A percentile compares a stretch with the other conserved stretches of the same genome.
These are phyloP conservation scores for Jamesozyma gamospora DNA, from an alignment of 805 yeast species.

Conservation along the genomic window DNA sequence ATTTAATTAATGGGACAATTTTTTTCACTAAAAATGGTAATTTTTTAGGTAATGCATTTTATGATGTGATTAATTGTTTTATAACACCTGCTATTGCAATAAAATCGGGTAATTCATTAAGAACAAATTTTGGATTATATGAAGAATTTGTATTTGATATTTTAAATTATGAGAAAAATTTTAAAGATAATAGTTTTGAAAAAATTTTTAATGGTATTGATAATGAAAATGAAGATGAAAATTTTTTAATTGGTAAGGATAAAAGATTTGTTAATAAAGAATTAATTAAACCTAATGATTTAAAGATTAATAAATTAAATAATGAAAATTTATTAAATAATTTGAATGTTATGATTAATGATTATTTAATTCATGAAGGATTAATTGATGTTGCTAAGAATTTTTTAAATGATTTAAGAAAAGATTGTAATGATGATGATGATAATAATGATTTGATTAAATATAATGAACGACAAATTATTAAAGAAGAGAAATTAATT, in stretches of 20 bases:
- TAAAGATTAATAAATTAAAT: constrained; percentile 16
- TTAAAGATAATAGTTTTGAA: constrained; percentile 32
- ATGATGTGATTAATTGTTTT: constrained; percentile 32
- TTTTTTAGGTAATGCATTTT: constrained; percentile 44
- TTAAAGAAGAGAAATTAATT: constrained; percentile 30
- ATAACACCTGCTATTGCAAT: constrained; percentile 41
- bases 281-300: constrained; percentile 16
- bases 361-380: constrained; percentile 51
- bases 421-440: constrained; percentile 10
- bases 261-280: constrained; percentile 9
- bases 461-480: constrained; percentile 24
- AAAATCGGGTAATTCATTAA: constrained; percentile 28
- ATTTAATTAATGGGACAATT: constrained; percentile 50
- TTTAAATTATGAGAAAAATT: constrained; percentile 38
- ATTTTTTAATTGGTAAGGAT: constrained; percentile 15
- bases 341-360: constrained; percentile 25
- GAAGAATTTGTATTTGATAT: constrained; percentile 55
- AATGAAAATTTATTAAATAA: constrained; percentile 23
- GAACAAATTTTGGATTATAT: constrained; percentile 35
- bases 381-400: constrained; percentile 44
- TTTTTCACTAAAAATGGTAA: constrained; percentile 82
- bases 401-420: constrained; percentile 36
- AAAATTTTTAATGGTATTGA: constrained; percentile 28
- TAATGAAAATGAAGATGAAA: constrained; percentile 6
- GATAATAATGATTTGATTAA: constrained; percentile 12